Evolutionary conservation across 2,329 filamentous ascomycete genomes (phyloP).

Genomic region (Monilinia fructigena): DNA sequence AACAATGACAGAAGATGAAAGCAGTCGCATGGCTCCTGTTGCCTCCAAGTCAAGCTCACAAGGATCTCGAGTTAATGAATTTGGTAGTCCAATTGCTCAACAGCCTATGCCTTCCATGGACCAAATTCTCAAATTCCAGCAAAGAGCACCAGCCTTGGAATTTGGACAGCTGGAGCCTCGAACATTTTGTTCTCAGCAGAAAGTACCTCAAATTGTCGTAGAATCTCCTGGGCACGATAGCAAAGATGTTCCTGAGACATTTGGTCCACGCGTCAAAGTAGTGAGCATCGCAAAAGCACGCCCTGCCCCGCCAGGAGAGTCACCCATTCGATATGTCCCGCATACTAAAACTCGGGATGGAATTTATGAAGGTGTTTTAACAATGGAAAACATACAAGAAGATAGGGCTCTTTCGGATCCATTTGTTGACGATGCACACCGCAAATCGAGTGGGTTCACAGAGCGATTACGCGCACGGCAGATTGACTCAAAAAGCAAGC

Average conservation of each 20-base stretch:
- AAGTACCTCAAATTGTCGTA: not conserved
- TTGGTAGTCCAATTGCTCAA: slow-evolving; percentile 35
- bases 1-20: not conserved
- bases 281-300: slow-evolving; percentile 32
- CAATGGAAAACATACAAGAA: slow-evolving; percentile 30
- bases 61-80: slow-evolving; percentile 32
- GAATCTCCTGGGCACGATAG: not conserved
- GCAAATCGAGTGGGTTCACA: slow-evolving; percentile 29
- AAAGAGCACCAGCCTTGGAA: slow-evolving; percentile 20
- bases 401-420: slow-evolving; percentile 33
- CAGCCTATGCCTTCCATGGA: slow-evolving; percentile 23
- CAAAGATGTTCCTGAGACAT: slow-evolving; percentile 11
- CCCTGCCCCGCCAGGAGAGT: slow-evolving; percentile 32
- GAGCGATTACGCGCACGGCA: slow-evolving; percentile 28
- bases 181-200: not conserved
- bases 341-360: slow-evolving; percentile 35
- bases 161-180: not conserved
- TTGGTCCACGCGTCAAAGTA: slow-evolving; percentile 19
- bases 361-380: slow-evolving; percentile 32
- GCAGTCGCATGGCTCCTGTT: not conserved
- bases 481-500: slow-evolving; percentile 2
- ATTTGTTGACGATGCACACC: slow-evolving; percentile 29
- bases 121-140: slow-evolving; percentile 25
- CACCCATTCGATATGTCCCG: slow-evolving; percentile 32
- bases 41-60: slow-evolving; percentile 29